Base-by-base conservation (phyloP, 192 early-diverging fungal species). In the Allomyces macrogynus region DNA sequence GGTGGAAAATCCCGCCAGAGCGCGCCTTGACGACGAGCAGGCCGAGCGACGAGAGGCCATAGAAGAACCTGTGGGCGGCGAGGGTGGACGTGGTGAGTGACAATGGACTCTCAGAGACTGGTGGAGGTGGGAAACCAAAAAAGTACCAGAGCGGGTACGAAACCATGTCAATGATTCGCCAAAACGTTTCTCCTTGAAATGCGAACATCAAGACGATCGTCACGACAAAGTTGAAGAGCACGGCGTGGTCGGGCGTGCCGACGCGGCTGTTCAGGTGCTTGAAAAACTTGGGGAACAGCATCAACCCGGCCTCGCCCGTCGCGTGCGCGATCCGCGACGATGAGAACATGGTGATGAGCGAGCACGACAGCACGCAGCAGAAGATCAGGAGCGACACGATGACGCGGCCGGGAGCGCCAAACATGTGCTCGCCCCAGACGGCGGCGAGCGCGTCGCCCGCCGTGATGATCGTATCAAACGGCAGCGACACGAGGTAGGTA, bases 401-500 rank as follows among this genome's bases (percentile, higher is more conserved):
- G 14, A 75, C 64, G 27, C 70, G 67, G 1, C 84, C 84, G 0
- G 68, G 65, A 32, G 65, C 65, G 1, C 82, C 84, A 74, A 84
- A 80, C 23, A 81, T 74, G 14, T 78, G 72, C 60, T 68, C 64
- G 14, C 77, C 78, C 66, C 82, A 86, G 61, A 73, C 72, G 20
- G 76, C 83, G 10, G 82, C 84, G 60, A 86, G 65, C 9, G 77
- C 78, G 61, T 76, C 77, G 10, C 84, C 81, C 0, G 87, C 84
- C 62, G 78, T 76, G 62, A 78, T 72, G 2, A 89, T 77, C 1
- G 85, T 82, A 4, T 78, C 80, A n/a, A 83, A 75, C 9, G 86
- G 83, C 24, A 93, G 76, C 0, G 87, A 89, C 10, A 83, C 80
- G 61, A 89, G 86, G 69, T 89, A 93, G 1, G 91, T 86, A 1